Evolutionary conservation across 164 flowering plant species (phyloP).

Genomic region (Berberis vulgaris): DNA sequence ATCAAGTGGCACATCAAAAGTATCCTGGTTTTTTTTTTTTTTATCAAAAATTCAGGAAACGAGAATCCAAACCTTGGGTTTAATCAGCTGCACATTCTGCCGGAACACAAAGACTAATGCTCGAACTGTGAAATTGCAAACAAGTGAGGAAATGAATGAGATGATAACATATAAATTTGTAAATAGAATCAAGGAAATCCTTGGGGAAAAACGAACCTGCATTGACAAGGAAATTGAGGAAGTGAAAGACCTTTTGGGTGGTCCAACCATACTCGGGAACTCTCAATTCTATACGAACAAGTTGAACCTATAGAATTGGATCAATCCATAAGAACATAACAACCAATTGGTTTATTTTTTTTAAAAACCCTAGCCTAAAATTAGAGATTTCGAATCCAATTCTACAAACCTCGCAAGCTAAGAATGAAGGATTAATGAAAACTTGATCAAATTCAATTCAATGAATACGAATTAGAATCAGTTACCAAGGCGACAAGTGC

Average conservation of each 20-base stretch:
- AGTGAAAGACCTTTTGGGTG: conserved; percentile 60
- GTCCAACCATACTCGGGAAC: conserved; percentile 70
- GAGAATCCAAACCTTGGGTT: conserved; percentile 46
- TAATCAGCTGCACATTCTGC: conserved; percentile 44
- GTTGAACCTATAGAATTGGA: conserved; percentile 32
- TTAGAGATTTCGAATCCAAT: too few species aligned
- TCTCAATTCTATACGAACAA: conserved; percentile 49
- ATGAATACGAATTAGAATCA: background rate
- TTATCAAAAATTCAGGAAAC: background rate
- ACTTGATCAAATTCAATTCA: background rate
- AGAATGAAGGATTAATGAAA: background rate
- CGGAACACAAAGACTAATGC: conserved; percentile 65
- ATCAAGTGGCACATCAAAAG: background rate
- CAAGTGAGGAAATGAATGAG: conserved; percentile 4
- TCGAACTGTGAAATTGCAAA: conserved; percentile 45
- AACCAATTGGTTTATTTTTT: background rate
- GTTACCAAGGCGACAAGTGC: conserved; percentile 59
- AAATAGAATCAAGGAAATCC: background rate
- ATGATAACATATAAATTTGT: background rate
- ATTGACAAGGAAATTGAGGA: conserved; percentile 51
- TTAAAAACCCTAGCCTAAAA: too few species aligned
- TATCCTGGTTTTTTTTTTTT: background rate
- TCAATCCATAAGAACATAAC: background rate
- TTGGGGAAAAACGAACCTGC: conserved; percentile 28
- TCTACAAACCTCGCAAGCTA: background rate